Evolutionary conservation across 1,284 basidiomycete genomes (phyloP), one percentile per base, ranked within the genome.

Genomic region (Puccinia triticina): DNA sequence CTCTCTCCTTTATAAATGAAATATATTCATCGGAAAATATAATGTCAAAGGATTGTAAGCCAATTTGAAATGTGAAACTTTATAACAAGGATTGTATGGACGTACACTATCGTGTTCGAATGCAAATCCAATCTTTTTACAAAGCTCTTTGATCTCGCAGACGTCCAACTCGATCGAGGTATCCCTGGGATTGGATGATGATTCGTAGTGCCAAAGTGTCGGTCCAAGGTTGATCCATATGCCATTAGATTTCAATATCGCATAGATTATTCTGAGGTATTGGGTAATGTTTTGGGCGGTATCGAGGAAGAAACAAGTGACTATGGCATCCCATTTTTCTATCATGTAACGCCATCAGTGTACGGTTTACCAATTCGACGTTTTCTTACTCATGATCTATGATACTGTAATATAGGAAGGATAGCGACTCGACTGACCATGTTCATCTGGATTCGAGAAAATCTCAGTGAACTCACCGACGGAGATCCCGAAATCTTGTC

Each of bases 271-370:
- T 50, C 92, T 90, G 23, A 97, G 89, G 85, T 96, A 97, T 84
- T 93, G 93, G n/a, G 96, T 90, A 55, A 97, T 91, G 86, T 96
- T 96, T 85, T 95, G 93, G 0, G 95, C 93, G 8, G 96, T 98
- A 86, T 99, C 96, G 84, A 99, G 93, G 88, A 99, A 99, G 90
- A 98, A 99, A 87, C 95, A 98, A 0, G 96, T 99, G 83, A 97
- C 88, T 16, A 99, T 90, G 0, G 93, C 93, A 84, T 96, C 91
- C 94, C 94, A 99, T 84, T 91, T 88, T 21, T 91, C 93, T 26
- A 77, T 40, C 34, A 66, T 12, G 59, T 32, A 32, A 32, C 14
- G 29, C 29, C 67, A 46, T 76, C n/a, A 37, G 32, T 23, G 69
- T 61, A 50, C 43, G 32, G 23, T 48, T 50, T 29, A 50, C 10